Conservation (phyloP, 768 basidiomycete genomes). For the Punctularia strigosozonata region DNA sequence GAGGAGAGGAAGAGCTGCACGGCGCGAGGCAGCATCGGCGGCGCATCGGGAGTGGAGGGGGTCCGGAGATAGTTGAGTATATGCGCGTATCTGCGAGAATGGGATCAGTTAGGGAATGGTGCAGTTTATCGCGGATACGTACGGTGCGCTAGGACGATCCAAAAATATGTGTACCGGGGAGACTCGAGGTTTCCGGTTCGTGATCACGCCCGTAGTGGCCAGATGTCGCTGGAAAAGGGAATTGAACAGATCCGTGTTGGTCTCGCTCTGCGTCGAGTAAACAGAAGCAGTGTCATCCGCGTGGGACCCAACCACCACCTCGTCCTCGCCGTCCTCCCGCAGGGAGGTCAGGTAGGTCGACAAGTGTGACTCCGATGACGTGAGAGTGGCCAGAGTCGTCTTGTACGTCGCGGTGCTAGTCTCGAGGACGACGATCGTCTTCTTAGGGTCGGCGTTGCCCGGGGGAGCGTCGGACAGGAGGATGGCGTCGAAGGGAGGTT, state of each 20-base stretch:
- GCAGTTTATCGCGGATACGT: conserved; percentile 20
- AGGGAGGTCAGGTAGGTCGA: conserved; percentile 24
- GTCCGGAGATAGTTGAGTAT: conserved; percentile 65
- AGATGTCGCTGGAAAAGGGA: conserved; percentile 53
- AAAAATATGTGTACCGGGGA: conserved; percentile 59
- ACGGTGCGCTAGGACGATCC: conserved; percentile 73
- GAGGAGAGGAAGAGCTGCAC: conserved; percentile 29
- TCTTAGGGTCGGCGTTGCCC: conserved; percentile 38
- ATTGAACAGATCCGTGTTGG: conserved; percentile 24
- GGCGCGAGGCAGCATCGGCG: conserved; percentile 47
- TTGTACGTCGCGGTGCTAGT: conserved; percentile 56
- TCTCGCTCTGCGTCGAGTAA: conserved; percentile 38
- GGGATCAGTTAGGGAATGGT: conserved; percentile 2
- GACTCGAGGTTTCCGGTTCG: conserved; percentile 21
- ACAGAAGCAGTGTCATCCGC: conserved; percentile 43
- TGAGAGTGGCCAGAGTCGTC: conserved; percentile 56
- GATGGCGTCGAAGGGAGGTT: conserved; percentile 52
- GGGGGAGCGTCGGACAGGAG: conserved; percentile 48
- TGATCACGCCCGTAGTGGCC: conserved; percentile 41
- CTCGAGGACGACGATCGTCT: conserved; percentile 61
- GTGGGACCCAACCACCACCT: no score
- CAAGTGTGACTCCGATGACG: conserved; percentile 57
- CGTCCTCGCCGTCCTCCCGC: conserved; percentile 18
- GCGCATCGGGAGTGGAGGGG: conserved; percentile 29
- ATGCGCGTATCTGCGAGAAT: conserved; percentile 46